Evolutionary conservation across 1,284 basidiomycete genomes (phyloP).

Genomic region (Sparassis latifolia): DNA sequence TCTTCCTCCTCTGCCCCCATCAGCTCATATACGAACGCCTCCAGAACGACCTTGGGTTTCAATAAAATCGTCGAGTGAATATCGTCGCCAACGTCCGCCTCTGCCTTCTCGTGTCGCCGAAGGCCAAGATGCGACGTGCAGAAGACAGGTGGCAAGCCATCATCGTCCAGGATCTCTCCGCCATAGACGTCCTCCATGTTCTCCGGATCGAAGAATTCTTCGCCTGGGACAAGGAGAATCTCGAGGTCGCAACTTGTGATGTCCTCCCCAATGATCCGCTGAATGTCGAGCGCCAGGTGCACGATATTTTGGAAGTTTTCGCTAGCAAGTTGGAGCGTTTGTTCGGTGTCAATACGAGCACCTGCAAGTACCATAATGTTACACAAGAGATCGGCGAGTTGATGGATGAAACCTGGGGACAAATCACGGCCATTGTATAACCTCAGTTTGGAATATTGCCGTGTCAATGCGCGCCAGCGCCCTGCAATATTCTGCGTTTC

Average conservation of each 20-base stretch:
- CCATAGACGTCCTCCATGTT: constrained; percentile 42
- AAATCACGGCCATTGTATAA: constrained; percentile 18
- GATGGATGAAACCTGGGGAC: constrained; percentile 14
- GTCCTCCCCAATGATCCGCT: constrained; percentile 49
- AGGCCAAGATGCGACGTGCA: constrained; percentile 34
- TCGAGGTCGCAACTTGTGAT: constrained; percentile 34
- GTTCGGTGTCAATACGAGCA: constrained; percentile 5
- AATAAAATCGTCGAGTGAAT: constrained; percentile 19
- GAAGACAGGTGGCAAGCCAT: constrained; percentile 17
- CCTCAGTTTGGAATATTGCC: constrained; percentile 18
- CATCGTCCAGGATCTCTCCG: constrained; percentile 4
- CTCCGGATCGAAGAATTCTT: constrained; percentile 31
- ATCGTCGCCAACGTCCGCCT: constrained; percentile 16
- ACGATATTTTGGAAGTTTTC: constrained; percentile 13
- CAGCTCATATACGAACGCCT: constrained; percentile 17
- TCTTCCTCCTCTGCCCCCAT: constrained; percentile 17
- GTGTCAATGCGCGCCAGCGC: constrained; percentile 23
- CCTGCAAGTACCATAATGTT: constrained; percentile 16
- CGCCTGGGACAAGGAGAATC: constrained; percentile 35
- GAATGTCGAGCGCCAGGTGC: constrained; percentile 32
- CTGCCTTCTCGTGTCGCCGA: constrained; percentile 17
- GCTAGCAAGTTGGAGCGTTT: constrained; percentile 5
- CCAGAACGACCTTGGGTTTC: constrained; percentile 33
- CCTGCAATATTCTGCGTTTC: constrained; percentile 46
- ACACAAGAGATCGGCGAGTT: constrained; percentile 16